These are phyloP conservation scores for Melampsora abietis-canadensis DNA, from an alignment of 1,284 basidiomycete genomes.

Conservation along the genomic window DNA sequence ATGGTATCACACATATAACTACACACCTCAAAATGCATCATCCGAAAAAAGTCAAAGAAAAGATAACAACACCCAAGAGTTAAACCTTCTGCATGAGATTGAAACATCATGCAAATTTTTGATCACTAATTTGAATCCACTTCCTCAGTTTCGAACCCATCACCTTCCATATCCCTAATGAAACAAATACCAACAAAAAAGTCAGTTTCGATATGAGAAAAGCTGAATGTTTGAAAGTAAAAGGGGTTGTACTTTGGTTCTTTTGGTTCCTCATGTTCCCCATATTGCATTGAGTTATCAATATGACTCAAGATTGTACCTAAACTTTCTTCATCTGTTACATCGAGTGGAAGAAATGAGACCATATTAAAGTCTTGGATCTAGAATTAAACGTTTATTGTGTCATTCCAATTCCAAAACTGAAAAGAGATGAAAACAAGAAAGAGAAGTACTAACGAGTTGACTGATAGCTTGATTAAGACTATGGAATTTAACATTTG, in stretches of 20 bases:
- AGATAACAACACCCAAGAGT: too few species aligned
- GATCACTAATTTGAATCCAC: too few species aligned
- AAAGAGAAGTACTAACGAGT: constrained; percentile 61
- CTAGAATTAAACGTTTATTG: constrained; percentile 58
- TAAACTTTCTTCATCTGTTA: constrained; percentile 82
- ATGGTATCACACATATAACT: too few species aligned
- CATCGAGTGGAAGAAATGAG: constrained; percentile 90
- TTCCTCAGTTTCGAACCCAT: too few species aligned
- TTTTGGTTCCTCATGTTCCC: constrained; percentile 51
- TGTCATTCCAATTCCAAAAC: not conserved
- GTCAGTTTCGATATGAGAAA: too few species aligned
- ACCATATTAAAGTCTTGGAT: constrained; percentile 98
- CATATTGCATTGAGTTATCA: constrained; percentile 76
- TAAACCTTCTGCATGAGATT: too few species aligned
- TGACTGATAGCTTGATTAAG: constrained; percentile 93
- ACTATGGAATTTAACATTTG: constrained; percentile 83
- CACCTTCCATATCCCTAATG: too few species aligned
- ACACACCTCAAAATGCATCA: too few species aligned
- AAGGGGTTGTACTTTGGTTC: constrained; percentile 47
- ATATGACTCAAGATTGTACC: constrained; percentile 89
- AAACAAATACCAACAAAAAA: too few species aligned
- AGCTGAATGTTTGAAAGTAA: too few species aligned
- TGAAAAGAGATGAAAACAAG: constrained; percentile 31
- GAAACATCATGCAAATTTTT: too few species aligned
- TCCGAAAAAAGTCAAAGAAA: too few species aligned